Conservation (phyloP, 208 protist species). For the Trypanosoma melophagium region DNA sequence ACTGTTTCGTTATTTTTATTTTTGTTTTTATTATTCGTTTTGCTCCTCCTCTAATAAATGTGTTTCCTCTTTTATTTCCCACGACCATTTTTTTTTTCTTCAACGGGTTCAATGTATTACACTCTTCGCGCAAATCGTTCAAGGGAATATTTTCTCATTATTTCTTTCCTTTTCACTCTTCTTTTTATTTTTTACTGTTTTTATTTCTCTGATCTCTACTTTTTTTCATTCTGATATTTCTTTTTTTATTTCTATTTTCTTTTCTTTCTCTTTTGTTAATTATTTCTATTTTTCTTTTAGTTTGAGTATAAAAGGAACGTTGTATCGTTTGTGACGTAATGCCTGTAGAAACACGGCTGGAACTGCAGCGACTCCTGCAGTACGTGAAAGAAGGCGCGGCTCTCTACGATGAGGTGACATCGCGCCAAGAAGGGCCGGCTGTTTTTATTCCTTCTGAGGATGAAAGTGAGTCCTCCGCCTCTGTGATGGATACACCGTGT, state of each 20-base stretch:
- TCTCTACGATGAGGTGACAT: slow-evolving; percentile 10
- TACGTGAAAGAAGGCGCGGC: slow-evolving; percentile 19
- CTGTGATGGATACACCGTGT: background rate
- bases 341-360: slow-evolving; percentile 2
- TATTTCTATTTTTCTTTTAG: background rate
- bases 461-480: background rate
- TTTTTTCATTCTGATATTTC: too few relatives aligned
- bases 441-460: background rate
- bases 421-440: background rate
- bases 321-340: background rate
- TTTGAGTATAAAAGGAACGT: background rate
- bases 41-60: too few relatives aligned
- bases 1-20: slow-evolving; percentile 1
- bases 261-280: background rate
- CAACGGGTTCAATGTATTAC: too few relatives aligned
- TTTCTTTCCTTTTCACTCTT: slow-evolving; percentile 1
- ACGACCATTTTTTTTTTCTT: too few relatives aligned
- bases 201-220: too few relatives aligned
- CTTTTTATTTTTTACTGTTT: background rate
- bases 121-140: background rate
- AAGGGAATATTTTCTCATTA: background rate
- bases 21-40: background rate
- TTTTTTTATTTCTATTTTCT: background rate
- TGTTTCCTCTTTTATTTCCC: too few relatives aligned
- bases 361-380: background rate